Evolutionary conservation across 805 yeast species (phyloP).

Genomic region (Ogataea saltuana): DNA sequence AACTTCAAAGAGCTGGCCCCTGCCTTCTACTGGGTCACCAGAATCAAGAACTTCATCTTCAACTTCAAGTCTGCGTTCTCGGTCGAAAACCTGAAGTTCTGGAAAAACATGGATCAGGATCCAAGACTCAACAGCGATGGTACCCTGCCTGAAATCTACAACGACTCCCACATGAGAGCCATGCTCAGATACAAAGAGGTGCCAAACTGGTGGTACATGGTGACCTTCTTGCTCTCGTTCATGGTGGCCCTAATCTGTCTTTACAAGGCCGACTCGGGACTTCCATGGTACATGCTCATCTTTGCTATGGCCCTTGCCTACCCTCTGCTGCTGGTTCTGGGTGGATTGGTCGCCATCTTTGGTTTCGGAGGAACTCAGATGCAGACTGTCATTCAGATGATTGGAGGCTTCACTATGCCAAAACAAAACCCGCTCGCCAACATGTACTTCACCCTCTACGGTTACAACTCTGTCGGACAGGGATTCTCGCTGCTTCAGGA

Average conservation of each 20-base stretch:
- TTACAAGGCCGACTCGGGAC: constrained; percentile 28
- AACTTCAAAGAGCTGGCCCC: constrained; percentile 29
- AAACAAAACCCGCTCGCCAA: constrained; percentile 40
- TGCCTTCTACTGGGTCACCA: constrained; percentile 28
- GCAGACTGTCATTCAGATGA: constrained; percentile 32
- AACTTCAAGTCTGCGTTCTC: constrained; percentile 35
- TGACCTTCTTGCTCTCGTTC: constrained; percentile 32
- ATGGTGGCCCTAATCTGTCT: constrained; percentile 37
- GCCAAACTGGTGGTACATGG: constrained; percentile 38
- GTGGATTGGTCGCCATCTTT: constrained; percentile 31
- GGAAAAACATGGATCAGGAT: constrained; percentile 37
- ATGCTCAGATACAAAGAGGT: constrained; percentile 41
- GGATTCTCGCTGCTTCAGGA: constrained; percentile 44
- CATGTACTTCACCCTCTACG: constrained; percentile 43
- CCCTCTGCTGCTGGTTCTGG: constrained; percentile 18
- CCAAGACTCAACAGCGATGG: constrained; percentile 27
- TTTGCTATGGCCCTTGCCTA: constrained; percentile 21
- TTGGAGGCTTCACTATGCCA: constrained; percentile 42
- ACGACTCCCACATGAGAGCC: constrained; percentile 40
- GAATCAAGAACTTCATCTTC: constrained; percentile 25
- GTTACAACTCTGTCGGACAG: constrained; percentile 42
- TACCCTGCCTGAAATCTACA: constrained; percentile 22
- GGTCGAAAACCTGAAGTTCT: constrained; percentile 44
- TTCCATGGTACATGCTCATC: constrained; percentile 35
- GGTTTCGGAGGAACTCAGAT: constrained; percentile 31